A percentile compares a stretch with the other conserved stretches of the same genome.
phyloP scores from a whole-genome alignment of 2,329 filamentous ascomycete species.

The Penicillium sp. region DNA sequence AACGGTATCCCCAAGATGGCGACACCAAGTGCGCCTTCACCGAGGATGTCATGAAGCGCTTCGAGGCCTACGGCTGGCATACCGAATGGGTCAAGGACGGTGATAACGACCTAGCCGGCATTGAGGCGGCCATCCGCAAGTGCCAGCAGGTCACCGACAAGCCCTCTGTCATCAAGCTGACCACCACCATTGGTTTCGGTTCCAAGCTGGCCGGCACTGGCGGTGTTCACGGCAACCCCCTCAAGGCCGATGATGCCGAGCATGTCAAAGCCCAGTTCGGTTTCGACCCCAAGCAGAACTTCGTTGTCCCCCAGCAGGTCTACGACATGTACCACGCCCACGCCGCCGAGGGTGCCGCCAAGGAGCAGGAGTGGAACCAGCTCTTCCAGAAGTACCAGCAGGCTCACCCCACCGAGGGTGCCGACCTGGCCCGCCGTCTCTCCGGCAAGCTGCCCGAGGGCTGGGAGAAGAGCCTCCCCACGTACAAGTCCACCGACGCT shows the following conservation, averaged over 20 bases:
- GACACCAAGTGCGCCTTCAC: constrained; percentile 96
- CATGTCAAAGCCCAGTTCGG: constrained; percentile 93
- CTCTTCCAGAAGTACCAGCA: constrained; percentile 81
- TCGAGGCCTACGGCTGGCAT: constrained; percentile 98
- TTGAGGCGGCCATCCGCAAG: constrained; percentile 83
- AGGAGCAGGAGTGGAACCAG: constrained; percentile 93
- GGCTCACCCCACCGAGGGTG: constrained; percentile 74
- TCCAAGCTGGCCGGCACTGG: constrained; percentile 90
- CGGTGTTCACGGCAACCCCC: constrained; percentile 91
- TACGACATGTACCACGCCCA: constrained; percentile 89
- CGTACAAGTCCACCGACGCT: constrained; percentile 80
- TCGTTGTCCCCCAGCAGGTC: constrained; percentile 90
- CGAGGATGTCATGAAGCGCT: constrained; percentile 91
- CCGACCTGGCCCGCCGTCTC: constrained; percentile 78
- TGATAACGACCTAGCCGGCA: constrained; percentile 80
- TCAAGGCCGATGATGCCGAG: constrained; percentile 92
- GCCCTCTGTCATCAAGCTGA: constrained; percentile 94
- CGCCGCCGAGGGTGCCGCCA: constrained; percentile 78
- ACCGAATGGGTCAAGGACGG: constrained; percentile 79
- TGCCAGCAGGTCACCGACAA: constrained; percentile 89
- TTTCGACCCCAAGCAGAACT: constrained; percentile 91
- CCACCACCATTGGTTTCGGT: constrained; percentile 95
- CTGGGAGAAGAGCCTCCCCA: constrained; percentile 91
- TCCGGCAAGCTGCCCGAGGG: constrained; percentile 84
- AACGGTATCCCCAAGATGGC: constrained; percentile 61